These are phyloP conservation scores for Hygrocybe punicea DNA, from an alignment of 768 basidiomycete species.

Conservation along the genomic window DNA sequence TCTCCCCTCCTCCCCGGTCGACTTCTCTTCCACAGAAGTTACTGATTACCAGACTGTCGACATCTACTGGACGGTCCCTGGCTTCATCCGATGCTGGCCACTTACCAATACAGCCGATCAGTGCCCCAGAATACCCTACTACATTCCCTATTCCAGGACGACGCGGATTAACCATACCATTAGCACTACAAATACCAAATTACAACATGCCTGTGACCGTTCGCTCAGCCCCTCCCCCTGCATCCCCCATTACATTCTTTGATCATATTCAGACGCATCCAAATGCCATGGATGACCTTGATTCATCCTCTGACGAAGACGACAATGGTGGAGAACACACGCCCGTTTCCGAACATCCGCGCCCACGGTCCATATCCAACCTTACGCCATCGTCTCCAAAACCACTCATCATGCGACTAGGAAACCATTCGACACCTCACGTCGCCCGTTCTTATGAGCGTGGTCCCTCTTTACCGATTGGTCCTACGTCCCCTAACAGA, in stretches of 20 bases:
- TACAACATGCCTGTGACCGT: conserved; percentile 43
- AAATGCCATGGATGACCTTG: conserved; percentile 71
- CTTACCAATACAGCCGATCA: neutral
- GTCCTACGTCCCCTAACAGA: conserved; percentile 19
- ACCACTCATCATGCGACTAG: conserved; percentile 56
- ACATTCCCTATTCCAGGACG: conserved; percentile 38
- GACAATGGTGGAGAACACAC: conserved; percentile 18
- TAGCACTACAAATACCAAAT: conserved; percentile 47
- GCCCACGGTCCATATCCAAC: conserved; percentile 39
- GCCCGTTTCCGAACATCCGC: conserved; percentile 31
- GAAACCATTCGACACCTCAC: conserved; percentile 70
- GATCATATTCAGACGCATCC: conserved; percentile 67
- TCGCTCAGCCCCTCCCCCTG: conserved; percentile 60
- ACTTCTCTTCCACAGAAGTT: conserved; percentile 23
- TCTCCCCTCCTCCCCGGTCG: conserved; percentile 55
- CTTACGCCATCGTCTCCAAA: conserved; percentile 29
- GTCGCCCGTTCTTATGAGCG: conserved; percentile 42
- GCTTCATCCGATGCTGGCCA: neutral
- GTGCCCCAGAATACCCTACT: conserved; percentile 15
- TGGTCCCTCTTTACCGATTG: conserved; percentile 30
- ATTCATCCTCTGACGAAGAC: conserved; percentile 53
- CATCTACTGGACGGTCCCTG: neutral
- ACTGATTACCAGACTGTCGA: neutral
- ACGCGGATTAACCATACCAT: conserved; percentile 27
- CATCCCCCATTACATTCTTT: conserved; percentile 70